Evolutionary conservation across 805 yeast species (phyloP), one percentile per base, ranked within the genome.

Genomic region (Kazachstania kunashirensis): DNA sequence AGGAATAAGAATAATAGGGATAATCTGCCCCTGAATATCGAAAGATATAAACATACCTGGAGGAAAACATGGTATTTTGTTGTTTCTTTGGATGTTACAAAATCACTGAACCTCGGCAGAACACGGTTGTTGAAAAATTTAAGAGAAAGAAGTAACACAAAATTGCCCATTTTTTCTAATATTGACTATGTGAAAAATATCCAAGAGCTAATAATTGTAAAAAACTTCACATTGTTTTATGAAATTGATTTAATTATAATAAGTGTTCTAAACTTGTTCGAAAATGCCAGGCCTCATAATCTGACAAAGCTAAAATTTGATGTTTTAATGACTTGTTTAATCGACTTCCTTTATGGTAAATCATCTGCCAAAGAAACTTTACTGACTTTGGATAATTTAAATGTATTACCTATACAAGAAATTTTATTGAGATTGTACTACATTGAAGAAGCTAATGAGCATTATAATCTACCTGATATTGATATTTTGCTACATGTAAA

Each of bases 11-110:
- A 17, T 18, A 5, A 16, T 9, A 19, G n/a, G 7, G 11, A 6
- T 8, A 15, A 13, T n/a, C 9, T 17, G 5, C 19, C 29, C 5
- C 21, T n/a, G 8, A 33, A 20, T 26, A 33, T 33, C 19, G 36
- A 33, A 19, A 18, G 36, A 12, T 33, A 26, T 19, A 33, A 33
- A 27, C 30, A 33, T 11, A 33, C 31, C 3, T 28, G 43, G 29
- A 26, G 29, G 23, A 34, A 34, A 14, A 34, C 37, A 1, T 34
- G 37, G 36, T 25, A 19, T 12, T 33, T 18, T 20, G 26, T 33
- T 18, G 20, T 26, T 5, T 16, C 30, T 3, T 18, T 19, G 14
- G 31, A 33, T 19, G 25, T 33, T 5, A 10, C 6, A 5, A 18
- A 33, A 7, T 26, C 36, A 10, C 14, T 33, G 9, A 11, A 33